Evolutionary conservation across 1,284 basidiomycete species (phyloP).

Genomic region (Calocybe gambosa): DNA sequence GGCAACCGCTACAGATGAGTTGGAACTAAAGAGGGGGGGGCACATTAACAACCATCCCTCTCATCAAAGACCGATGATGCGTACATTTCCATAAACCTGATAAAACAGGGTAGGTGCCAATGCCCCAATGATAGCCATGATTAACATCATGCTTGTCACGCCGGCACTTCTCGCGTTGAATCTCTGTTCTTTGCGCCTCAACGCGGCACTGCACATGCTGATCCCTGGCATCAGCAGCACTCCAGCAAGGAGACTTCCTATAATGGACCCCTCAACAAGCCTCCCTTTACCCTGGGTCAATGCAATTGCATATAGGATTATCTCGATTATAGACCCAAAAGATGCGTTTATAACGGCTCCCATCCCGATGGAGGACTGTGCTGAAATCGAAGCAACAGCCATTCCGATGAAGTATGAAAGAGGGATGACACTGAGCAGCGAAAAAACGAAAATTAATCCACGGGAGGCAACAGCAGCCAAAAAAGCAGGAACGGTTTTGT

Average conservation of each 20-base stretch:
- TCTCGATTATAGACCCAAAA: slow-evolving; percentile 97
- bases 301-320: slow-evolving; percentile 90
- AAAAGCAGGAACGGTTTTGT: slow-evolving; percentile 58
- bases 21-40: slow-evolving; percentile 61
- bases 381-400: slow-evolving; percentile 98
- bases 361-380: slow-evolving; percentile 98
- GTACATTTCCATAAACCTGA: slow-evolving; percentile 94
- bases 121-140: slow-evolving; percentile 99
- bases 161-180: slow-evolving; percentile 99
- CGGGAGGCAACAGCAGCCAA: slow-evolving; percentile 70
- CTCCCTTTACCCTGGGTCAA: slow-evolving; percentile 86
- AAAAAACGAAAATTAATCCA: slow-evolving; percentile 79
- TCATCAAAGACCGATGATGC: slow-evolving; percentile 29
- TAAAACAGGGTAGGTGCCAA: slow-evolving; percentile 97
- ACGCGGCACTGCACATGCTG: slow-evolving; percentile 94
- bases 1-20: slow-evolving; percentile 90
- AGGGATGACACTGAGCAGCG: slow-evolving; percentile 91
- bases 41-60: slow-evolving; percentile 7
- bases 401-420: slow-evolving; percentile 99
- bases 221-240: slow-evolving; percentile 96
- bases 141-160: slow-evolving; percentile 98
- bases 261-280: slow-evolving; percentile 95
- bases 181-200: slow-evolving; percentile 90
- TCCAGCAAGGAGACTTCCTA: slow-evolving; percentile 91
- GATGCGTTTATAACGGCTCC: slow-evolving; percentile 99